Evolutionary conservation across 1,284 basidiomycete genomes (phyloP).

Genomic region (Dichomitus squalens): DNA sequence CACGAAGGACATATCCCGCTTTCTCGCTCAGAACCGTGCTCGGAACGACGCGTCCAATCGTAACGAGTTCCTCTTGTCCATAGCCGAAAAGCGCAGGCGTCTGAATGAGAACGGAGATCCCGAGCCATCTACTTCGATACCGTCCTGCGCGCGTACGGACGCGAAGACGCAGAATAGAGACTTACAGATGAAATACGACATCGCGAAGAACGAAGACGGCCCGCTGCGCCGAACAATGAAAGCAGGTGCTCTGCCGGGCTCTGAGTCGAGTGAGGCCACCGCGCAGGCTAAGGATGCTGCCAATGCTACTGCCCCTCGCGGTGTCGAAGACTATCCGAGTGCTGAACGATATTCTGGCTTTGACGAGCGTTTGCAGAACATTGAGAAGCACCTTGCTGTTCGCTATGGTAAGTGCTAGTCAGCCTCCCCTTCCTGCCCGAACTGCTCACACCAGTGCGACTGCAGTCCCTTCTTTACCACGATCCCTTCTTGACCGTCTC

Average conservation of each 20-base stretch:
- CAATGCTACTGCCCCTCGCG: constrained; percentile 21
- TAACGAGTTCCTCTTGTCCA: constrained; percentile 65
- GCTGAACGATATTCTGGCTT: constrained; percentile 56
- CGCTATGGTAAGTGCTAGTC: constrained; percentile 58
- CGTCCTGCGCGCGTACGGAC: constrained; percentile 73
- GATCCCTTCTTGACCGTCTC: constrained; percentile 61
- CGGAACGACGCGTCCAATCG: constrained; percentile 76
- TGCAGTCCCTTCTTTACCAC: constrained; percentile 71
- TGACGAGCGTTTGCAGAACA: constrained; percentile 59
- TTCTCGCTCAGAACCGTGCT: constrained; percentile 67
- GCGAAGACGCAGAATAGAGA: constrained; percentile 71
- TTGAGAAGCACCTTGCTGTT: constrained; percentile 71
- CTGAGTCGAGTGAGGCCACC: not conserved
- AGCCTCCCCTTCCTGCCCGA: not conserved
- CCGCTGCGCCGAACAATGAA: constrained; percentile 64
- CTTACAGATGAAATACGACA: constrained; percentile 80
- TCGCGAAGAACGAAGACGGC: constrained; percentile 77
- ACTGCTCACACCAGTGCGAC: not conserved
- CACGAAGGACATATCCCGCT: constrained; percentile 67
- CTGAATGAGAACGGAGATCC: constrained; percentile 32
- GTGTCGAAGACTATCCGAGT: constrained; percentile 29
- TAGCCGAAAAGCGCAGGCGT: constrained; percentile 54
- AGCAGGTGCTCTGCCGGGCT: not conserved
- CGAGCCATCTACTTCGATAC: constrained; percentile 23
- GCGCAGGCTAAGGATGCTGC: constrained; percentile 25